Percentiles rank a stretch among this genome's conserved stretches.
Conservation (phyloP, 2,329 filamentous ascomycete genomes). For the Xenosphaeropsis pyriputrescens region DNA sequence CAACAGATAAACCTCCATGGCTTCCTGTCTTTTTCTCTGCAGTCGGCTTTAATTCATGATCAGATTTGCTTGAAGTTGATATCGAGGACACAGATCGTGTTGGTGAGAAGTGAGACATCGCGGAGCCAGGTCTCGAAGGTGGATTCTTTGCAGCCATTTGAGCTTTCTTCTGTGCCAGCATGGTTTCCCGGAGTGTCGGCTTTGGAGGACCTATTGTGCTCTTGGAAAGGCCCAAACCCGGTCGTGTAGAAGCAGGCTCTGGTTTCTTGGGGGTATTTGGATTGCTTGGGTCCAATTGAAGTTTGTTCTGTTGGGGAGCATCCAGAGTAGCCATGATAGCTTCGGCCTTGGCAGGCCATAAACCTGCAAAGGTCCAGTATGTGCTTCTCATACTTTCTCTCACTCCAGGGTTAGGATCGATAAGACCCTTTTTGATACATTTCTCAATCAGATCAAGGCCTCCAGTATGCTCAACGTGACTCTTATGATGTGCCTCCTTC, state of each 20-base stretch:
- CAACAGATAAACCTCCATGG: conserved; percentile 44
- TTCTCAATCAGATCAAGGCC: conserved; percentile 77
- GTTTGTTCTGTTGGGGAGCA: conserved; percentile 57
- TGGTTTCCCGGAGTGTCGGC: conserved; percentile 64
- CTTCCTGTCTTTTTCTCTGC: conserved; percentile 10
- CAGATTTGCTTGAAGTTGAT: conserved; percentile 12
- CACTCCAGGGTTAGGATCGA: conserved; percentile 79
- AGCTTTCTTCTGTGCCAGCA: conserved; percentile 68
- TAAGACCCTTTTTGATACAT: conserved; percentile 76
- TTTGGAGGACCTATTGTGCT: conserved; percentile 42
- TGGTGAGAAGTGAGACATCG: conserved; percentile 47
- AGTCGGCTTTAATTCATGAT: conserved; percentile 22
- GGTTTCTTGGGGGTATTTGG: conserved; percentile 50
- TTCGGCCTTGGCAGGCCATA: conserved; percentile 70
- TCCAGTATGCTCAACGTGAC: conserved; percentile 69
- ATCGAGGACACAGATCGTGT: conserved; percentile 24
- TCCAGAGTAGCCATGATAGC: conserved; percentile 68
- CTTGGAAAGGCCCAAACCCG: conserved; percentile 46
- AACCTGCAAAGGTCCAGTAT: conserved; percentile 68
- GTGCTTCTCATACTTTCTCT: conserved; percentile 73
- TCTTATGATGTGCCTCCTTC: conserved; percentile 66
- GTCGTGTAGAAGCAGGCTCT: conserved; percentile 30
- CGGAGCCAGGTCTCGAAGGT: conserved; percentile 43
- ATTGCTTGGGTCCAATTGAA: conserved; percentile 76
- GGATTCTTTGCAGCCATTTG: conserved; percentile 33